A percentile compares a stretch with the other conserved stretches of the same genome.
Conservation (phyloP, 225 moss, liverwort and hornwort species). For the Sphagnum tenellum region DNA sequence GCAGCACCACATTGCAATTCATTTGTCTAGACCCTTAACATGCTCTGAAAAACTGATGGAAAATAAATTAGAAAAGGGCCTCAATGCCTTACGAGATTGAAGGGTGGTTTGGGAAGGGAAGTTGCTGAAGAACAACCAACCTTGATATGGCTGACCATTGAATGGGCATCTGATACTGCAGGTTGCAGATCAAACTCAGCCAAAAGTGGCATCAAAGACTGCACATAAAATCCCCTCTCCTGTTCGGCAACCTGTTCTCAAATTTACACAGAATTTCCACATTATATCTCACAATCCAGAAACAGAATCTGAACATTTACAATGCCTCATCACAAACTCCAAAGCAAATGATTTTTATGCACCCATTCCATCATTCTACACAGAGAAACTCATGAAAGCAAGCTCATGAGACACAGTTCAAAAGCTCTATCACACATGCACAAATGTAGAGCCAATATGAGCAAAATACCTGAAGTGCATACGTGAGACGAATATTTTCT, state of each 20-base stretch:
- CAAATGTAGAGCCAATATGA: too few species aligned
- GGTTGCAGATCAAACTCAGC: slow-evolving; percentile 96
- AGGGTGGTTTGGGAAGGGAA: too few species aligned
- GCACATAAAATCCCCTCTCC: slow-evolving; percentile 84
- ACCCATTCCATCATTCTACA: too few species aligned
- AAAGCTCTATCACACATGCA: too few species aligned
- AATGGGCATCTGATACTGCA: slow-evolving; percentile 85
- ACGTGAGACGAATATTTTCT: slow-evolving; percentile 94
- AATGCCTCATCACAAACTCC: not conserved
- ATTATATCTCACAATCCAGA: slow-evolving; percentile 1
- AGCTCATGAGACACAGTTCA: too few species aligned
- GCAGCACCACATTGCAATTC: too few species aligned
- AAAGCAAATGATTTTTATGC: not conserved
- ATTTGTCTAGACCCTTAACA: too few species aligned
- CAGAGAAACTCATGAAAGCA: too few species aligned
- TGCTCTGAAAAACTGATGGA: too few species aligned
- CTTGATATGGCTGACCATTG: slow-evolving; percentile 98
- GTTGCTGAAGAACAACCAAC: slow-evolving; percentile 14
- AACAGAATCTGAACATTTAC: too few species aligned
- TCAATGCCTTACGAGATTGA: too few species aligned
- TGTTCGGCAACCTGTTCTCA: slow-evolving; percentile 77
- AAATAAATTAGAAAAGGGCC: too few species aligned
- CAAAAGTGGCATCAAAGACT: slow-evolving; percentile 76
- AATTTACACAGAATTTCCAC: slow-evolving; percentile 6
- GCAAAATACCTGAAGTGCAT: slow-evolving; percentile 66